Conservation (phyloP, 2,329 filamentous ascomycete genomes). For the Leptosphaerulina australis region DNA sequence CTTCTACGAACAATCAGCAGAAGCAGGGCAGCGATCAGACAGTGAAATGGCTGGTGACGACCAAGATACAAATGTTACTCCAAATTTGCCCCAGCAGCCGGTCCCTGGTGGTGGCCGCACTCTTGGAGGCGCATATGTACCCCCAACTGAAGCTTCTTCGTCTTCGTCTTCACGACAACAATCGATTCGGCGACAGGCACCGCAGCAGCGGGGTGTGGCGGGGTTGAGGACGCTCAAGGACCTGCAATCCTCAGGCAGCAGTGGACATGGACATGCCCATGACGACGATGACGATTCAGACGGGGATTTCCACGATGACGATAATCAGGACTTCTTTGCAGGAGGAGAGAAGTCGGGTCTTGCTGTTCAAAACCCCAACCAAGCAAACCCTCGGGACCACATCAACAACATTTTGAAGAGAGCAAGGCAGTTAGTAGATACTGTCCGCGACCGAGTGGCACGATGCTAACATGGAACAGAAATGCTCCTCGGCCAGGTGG, state of each 20-base stretch:
- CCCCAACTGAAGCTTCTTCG: slow-evolving; percentile 33
- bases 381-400: slow-evolving; percentile 56
- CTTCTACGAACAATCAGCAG: slow-evolving; percentile 50
- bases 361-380: slow-evolving; percentile 68
- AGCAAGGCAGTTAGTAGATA: slow-evolving; percentile 50
- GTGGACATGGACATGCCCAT: slow-evolving; percentile 57
- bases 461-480: slow-evolving; percentile 49
- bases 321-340: slow-evolving; percentile 73
- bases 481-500: slow-evolving; percentile 65
- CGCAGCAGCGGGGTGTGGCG: slow-evolving; percentile 30
- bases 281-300: slow-evolving; percentile 60
- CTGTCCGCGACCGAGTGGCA: neutral
- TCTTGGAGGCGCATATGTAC: slow-evolving; percentile 45
- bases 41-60: slow-evolving; percentile 47
- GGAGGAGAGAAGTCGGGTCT: slow-evolving; percentile 85
- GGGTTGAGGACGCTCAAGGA: slow-evolving; percentile 55
- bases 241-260: slow-evolving; percentile 52
- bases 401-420: slow-evolving; percentile 58
- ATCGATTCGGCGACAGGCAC: slow-evolving; percentile 32
- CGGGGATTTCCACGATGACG: slow-evolving; percentile 65
- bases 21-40: slow-evolving; percentile 34
- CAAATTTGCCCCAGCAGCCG: slow-evolving; percentile 31
- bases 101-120: slow-evolving; percentile 45
- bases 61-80: slow-evolving; percentile 23
- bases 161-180: slow-evolving; percentile 36